These are phyloP conservation scores for Paraphaeosphaeria minitans DNA, from an alignment of 2,329 filamentous ascomycete species.

Conservation along the genomic window DNA sequence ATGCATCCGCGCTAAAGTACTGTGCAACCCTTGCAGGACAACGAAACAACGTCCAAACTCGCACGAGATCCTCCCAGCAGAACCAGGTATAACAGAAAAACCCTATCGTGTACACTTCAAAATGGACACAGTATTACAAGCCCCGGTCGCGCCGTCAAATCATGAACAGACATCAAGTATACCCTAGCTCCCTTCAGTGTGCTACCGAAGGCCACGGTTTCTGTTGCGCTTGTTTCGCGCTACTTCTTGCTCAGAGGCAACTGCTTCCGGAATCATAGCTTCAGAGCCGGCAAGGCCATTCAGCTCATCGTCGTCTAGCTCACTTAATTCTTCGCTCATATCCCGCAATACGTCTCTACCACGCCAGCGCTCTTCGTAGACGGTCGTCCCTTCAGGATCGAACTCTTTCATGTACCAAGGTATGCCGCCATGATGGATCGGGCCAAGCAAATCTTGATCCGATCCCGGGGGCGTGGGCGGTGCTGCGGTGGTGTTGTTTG, in stretches of 20 bases:
- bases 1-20: slow-evolving; percentile 3
- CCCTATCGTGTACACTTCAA: slow-evolving; percentile 15
- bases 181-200: neutral
- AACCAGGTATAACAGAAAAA: slow-evolving; percentile 6
- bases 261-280: slow-evolving; percentile 28
- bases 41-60: slow-evolving; percentile 7
- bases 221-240: slow-evolving; percentile 21
- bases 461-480: slow-evolving; percentile 71
- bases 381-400: slow-evolving; percentile 78
- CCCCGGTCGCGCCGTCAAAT: neutral
- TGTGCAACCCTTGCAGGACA: slow-evolving; percentile 5
- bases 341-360: slow-evolving; percentile 72
- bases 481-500: slow-evolving; percentile 28
- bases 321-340: slow-evolving; percentile 86
- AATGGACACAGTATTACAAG: neutral
- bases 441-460: slow-evolving; percentile 55
- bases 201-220: slow-evolving; percentile 23
- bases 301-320: slow-evolving; percentile 89
- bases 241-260: slow-evolving; percentile 36
- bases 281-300: slow-evolving; percentile 60
- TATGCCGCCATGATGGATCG: slow-evolving; percentile 67
- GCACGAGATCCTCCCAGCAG: neutral
- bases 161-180: slow-evolving; percentile 5
- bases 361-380: slow-evolving; percentile 73
- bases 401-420: slow-evolving; percentile 88